Evolutionary conservation across 2,329 filamentous ascomycete species (phyloP), one percentile per base, ranked within the genome.

Genomic region (Dactylellina drechsleri): DNA sequence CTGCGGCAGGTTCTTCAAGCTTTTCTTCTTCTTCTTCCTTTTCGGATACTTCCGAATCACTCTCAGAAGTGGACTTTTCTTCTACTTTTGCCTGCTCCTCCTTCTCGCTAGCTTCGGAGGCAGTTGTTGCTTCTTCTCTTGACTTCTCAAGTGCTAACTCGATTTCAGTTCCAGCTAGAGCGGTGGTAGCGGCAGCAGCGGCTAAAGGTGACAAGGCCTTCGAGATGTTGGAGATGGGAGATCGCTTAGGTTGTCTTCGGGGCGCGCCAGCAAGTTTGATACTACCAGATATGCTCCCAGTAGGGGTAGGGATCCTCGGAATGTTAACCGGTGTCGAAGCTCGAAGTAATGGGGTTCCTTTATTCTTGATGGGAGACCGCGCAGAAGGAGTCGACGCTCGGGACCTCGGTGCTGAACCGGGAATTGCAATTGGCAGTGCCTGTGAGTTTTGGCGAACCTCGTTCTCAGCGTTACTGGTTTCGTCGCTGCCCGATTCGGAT

Each of bases 361-460:
- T 73, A 31, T 66, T 74, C 28, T 59, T 74, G 10, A 49, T 40
- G 26, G 72, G 72, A 16, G 65, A 68, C 8, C 66, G 65, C 13
- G 70, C 62, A 10, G 31, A 36, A 10, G 72, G 72, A 16, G 72
- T 76, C 8, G 72, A 76, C 31, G 72, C 72, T 58, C 72, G 59
- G 1, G 72, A 76, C 54, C 72, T 64, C 6, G 72, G 72, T 4
- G 72, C 72, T 13, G 72, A 76, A 50, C 72, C 72, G 4, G 72
- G 72, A 12, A 76, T 76, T 10, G 72, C 72, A 45, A 76, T 76
- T 2, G 72, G 72, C 13, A 68, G 36, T n/a, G 72, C 62, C 31
- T 66, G 72, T 1, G 72, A 70, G 57, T 70, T 70, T 20, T 76
- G 72, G 45, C 65, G 58, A 56, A 76, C 72, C 36, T 76, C 72